These are phyloP conservation scores for Citrus sp. DNA, from an alignment of 345 rosid genomes.

Conservation along the genomic window DNA sequence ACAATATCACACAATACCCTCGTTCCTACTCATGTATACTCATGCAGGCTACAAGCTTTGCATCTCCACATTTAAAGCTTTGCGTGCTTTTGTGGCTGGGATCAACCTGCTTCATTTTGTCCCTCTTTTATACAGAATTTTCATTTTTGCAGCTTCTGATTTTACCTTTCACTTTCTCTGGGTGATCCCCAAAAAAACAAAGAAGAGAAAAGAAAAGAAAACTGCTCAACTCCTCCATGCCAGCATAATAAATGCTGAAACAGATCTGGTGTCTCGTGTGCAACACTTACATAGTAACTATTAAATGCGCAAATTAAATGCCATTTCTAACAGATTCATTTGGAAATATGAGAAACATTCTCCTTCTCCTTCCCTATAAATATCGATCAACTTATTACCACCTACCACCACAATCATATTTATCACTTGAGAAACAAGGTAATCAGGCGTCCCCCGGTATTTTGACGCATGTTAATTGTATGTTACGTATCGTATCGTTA, in stretches of 20 bases:
- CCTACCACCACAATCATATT: not conserved
- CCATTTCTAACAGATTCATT: not conserved
- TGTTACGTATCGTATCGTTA: not conserved
- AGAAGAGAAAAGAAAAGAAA: no score
- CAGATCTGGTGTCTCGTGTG: not conserved
- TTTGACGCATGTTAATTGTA: not conserved
- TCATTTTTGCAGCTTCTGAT: not conserved
- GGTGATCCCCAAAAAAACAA: no score
- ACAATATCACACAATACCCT: not conserved
- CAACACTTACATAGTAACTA: not conserved
- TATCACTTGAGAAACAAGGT: not conserved
- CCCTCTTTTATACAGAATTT: not conserved
- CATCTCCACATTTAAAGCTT: constrained; percentile 34
- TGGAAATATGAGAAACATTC: not conserved
- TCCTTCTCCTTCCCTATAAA: not conserved
- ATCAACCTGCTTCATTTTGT: constrained; percentile 11
- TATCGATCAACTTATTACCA: not conserved
- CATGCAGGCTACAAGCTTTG: not conserved
- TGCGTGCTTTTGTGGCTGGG: constrained; percentile 21
- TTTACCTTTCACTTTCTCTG: not conserved
- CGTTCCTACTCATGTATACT: not conserved
- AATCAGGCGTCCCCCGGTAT: not conserved
- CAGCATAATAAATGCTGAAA: not conserved
- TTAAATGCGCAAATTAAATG: not conserved
- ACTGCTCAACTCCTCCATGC: not conserved